Percentiles rank a stretch among this genome's conserved stretches.
Conservation (phyloP, 495 filamentous ascomycete species). For the Haplographium delicatum region DNA sequence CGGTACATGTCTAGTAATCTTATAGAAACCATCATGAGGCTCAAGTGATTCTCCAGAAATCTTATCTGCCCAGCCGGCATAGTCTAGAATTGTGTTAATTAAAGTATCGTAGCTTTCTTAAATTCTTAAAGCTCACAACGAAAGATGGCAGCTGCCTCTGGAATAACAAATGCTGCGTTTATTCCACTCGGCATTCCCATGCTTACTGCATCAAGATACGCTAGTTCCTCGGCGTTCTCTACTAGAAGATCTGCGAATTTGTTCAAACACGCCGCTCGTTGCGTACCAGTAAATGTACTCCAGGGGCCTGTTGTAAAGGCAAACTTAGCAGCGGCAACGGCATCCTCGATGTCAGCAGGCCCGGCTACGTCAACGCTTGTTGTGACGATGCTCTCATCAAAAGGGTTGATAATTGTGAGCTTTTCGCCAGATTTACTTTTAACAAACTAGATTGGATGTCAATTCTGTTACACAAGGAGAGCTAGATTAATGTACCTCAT, state of each 20-base stretch:
- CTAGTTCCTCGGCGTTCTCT: not conserved
- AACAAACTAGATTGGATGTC: not conserved
- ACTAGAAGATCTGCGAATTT: not conserved
- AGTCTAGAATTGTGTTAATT: not conserved
- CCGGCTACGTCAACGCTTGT: not conserved
- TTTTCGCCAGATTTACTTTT: not conserved
- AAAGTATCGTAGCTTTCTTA: not conserved
- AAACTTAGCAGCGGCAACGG: not conserved
- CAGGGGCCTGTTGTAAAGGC: not conserved
- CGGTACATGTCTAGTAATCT: constrained; percentile 26
- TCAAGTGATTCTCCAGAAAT: constrained; percentile 3
- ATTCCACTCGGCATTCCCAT: not conserved
- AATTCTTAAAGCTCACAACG: not conserved
- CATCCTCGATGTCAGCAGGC: not conserved
- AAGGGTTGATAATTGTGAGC: not conserved
- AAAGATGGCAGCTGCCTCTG: not conserved
- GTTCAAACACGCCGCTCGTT: not conserved
- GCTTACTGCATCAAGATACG: not conserved
- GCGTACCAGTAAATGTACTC: not conserved
- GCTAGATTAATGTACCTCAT: not conserved
- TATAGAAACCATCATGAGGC: constrained; percentile 7
- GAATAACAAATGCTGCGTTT: not conserved
- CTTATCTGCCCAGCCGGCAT: constrained; percentile 11
- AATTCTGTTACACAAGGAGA: not conserved
- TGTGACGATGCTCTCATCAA: not conserved